Evolutionary conservation across 2,329 filamentous ascomycete species (phyloP).

Genomic region (Trichoderma lentiforme): DNA sequence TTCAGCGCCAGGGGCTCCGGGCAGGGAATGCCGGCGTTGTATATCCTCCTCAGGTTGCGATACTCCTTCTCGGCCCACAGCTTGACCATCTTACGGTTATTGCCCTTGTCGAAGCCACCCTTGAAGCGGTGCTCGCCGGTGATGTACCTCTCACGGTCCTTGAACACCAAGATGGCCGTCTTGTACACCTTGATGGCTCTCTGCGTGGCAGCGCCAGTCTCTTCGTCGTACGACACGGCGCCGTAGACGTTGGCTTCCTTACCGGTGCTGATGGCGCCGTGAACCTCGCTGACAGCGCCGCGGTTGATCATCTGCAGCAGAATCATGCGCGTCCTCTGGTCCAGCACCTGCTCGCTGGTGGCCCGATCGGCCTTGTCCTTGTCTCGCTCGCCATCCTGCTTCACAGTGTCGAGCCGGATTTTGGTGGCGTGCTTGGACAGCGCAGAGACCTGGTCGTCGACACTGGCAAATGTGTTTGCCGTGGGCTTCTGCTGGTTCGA

Average conservation of each 20-base stretch:
- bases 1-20: constrained; percentile 87
- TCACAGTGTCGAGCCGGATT: constrained; percentile 71
- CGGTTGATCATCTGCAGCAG: constrained; percentile 94
- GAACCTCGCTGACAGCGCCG: constrained; percentile 82
- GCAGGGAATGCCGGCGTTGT: constrained; percentile 81
- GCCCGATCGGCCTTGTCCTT: constrained; percentile 92
- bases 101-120: constrained; percentile 87
- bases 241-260: constrained; percentile 99
- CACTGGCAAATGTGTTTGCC: constrained; percentile 72
- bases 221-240: constrained; percentile 63
- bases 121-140: constrained; percentile 91
- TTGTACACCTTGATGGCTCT: constrained; percentile 99
- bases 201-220: constrained; percentile 57
- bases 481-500: constrained; percentile 75
- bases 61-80: constrained; percentile 99
- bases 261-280: constrained; percentile 92
- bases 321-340: constrained; percentile 92
- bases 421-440: constrained; percentile 82
- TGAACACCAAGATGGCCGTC: constrained; percentile 95
- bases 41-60: constrained; percentile 82
- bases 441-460: constrained; percentile 86
- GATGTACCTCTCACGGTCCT: constrained; percentile 94
- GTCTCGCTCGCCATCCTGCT: constrained; percentile 48
- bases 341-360: constrained; percentile 90
- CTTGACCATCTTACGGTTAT: constrained; percentile 95